These are phyloP conservation scores for Termitomyces sp. DNA, from an alignment of 768 basidiomycete genomes.

Conservation along the genomic window DNA sequence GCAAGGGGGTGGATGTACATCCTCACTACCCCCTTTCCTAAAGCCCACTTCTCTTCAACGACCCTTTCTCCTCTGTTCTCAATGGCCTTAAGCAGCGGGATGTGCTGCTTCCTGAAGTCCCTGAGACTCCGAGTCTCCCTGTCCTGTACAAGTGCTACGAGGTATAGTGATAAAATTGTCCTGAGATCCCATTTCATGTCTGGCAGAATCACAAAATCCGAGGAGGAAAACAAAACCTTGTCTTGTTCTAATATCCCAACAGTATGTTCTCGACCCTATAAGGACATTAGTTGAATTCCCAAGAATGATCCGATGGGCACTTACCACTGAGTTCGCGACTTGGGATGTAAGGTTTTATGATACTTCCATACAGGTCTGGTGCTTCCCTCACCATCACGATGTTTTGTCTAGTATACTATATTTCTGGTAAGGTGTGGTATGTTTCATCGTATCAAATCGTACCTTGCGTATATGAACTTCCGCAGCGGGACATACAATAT, in stretches of 20 bases:
- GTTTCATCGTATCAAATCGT: background rate
- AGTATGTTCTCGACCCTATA: constrained; percentile 85
- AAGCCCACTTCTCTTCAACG: constrained; percentile 62
- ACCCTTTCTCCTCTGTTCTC: constrained; percentile 48
- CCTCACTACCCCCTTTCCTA: constrained; percentile 59
- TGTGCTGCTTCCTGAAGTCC: constrained; percentile 64
- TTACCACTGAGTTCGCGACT: constrained; percentile 80
- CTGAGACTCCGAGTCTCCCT: constrained; percentile 66
- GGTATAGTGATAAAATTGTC: constrained; percentile 76
- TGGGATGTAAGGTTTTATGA: constrained; percentile 84
- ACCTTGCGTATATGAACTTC: constrained; percentile 88
- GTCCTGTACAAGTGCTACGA: constrained; percentile 73
- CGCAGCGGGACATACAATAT: constrained; percentile 84
- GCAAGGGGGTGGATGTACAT: constrained; percentile 65
- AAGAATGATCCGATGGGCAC: constrained; percentile 6
- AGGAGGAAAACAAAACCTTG: constrained; percentile 62
- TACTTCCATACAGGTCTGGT: constrained; percentile 62
- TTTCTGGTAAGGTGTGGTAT: background rate
- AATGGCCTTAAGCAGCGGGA: constrained; percentile 67
- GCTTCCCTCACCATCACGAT: constrained; percentile 79
- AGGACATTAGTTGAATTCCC: background rate
- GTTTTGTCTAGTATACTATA: constrained; percentile 74
- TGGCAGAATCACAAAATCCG: constrained; percentile 77
- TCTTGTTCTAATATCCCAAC: constrained; percentile 67
- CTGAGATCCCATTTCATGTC: constrained; percentile 97